Evolutionary conservation across 345 rosid species (phyloP), one percentile per base, ranked within the genome.

Genomic region (Citrus medica): DNA sequence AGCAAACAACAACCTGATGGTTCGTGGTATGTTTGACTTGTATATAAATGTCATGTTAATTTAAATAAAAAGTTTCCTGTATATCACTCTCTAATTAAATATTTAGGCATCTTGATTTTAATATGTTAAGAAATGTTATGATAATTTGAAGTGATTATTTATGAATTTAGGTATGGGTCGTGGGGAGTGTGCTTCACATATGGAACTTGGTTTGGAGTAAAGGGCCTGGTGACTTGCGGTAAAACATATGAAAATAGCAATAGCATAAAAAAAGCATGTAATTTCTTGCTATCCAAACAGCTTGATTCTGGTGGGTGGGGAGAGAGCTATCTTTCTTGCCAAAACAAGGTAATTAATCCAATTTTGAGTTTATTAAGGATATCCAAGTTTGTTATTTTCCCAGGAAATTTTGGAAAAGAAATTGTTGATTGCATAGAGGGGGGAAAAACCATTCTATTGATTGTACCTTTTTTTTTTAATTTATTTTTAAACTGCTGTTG

Each of bases 171-270:
- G 97, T 91, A 91, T 32, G 98, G 96, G 0, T 89, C 92, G 0
- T 93, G 98, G 96, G 96, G 96, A 69, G 88, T 89, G 22, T 93
- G 98, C 84, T 91, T 87, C 87, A 87, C 89, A 1, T 93, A 90
- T 25, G 96, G 94, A 42, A 90, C 98, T 37, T 93, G 96, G 96
- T 91, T 90, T 61, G 98, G 94, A 13, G 63, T 91, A 35, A 85
- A 81, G 48, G 93, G 95, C 1, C 38, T 93, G 7, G 86, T 90
- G 61, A 86, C 82, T 9, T 80, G 60, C 4, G 98, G 92, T 0
- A 80, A 42, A 75, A 88, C 78, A 2, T 88, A 87, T 21, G 58
- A 82, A 12, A 86, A 75, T 1, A 79, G 85, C 79, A 0, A 22
- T 21, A 61, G 79, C 70, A 82, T 93, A 16, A 82, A 80, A 80